phyloP scores from a whole-genome alignment of 2,329 filamentous ascomycete genomes.

The Emmonsiellopsis sp. region DNA sequence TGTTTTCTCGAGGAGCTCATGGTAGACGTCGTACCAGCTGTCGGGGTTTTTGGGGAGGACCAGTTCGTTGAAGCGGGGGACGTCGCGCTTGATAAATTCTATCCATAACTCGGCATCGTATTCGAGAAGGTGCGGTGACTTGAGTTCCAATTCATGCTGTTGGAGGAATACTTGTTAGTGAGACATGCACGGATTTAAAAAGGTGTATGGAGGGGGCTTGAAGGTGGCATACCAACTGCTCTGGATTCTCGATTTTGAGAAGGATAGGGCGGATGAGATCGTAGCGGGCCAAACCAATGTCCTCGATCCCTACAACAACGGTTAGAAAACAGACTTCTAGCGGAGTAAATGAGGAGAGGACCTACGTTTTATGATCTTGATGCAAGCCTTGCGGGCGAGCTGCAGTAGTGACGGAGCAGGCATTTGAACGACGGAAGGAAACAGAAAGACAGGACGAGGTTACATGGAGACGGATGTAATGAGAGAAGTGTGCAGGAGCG shows the following conservation, averaged over 20 bases:
- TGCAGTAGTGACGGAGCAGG: slow-evolving; percentile 26
- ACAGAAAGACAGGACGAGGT: not conserved
- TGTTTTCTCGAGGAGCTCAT: slow-evolving; percentile 54
- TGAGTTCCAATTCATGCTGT: slow-evolving; percentile 55
- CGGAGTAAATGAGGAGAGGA: not conserved
- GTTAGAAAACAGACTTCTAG: not conserved
- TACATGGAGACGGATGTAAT: not conserved
- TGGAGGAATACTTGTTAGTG: not conserved
- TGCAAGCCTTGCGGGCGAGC: slow-evolving; percentile 26
- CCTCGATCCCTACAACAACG: slow-evolving; percentile 44
- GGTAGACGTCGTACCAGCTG: slow-evolving; percentile 72
- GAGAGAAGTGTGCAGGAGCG: not conserved
- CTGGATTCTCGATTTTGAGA: slow-evolving; percentile 59
- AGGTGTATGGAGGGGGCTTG: not conserved
- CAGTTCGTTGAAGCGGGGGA: slow-evolving; percentile 58
- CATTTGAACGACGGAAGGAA: slow-evolving; percentile 17
- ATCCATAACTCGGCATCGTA: slow-evolving; percentile 68
- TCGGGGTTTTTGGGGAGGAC: slow-evolving; percentile 56
- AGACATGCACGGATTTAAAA: not conserved
- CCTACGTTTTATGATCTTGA: slow-evolving; percentile 31
- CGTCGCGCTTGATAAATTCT: slow-evolving; percentile 67
- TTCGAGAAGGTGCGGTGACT: slow-evolving; percentile 66
- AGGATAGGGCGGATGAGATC: slow-evolving; percentile 59
- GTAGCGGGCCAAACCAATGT: slow-evolving; percentile 65
- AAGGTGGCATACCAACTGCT: slow-evolving; percentile 56